Evolutionary conservation across 495 filamentous ascomycete species (phyloP).

Genomic region (Penicillium robsamsonii): DNA sequence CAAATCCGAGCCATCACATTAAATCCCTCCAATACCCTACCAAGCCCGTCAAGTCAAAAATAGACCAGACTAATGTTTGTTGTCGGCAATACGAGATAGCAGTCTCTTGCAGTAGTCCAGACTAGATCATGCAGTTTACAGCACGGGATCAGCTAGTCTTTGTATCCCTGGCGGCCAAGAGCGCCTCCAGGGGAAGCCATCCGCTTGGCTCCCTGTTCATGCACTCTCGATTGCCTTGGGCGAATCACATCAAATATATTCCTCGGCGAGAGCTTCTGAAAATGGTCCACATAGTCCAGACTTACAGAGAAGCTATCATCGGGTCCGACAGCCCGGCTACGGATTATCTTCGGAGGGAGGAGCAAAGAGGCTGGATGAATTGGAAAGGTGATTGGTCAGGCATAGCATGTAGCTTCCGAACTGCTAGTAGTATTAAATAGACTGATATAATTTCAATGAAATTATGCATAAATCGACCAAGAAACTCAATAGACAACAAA

Average conservation of each 20-base stretch:
- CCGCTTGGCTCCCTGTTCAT: conserved; percentile 13
- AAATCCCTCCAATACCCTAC: background rate
- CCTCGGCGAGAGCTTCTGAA: conserved; percentile 2
- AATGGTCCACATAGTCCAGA: background rate
- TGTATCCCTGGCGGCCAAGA: conserved; percentile 3
- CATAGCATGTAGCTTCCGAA: background rate
- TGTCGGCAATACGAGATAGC: conserved; percentile 4
- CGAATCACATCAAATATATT: background rate
- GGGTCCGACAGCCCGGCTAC: background rate
- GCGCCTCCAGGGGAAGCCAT: conserved; percentile 9
- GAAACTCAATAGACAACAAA: background rate
- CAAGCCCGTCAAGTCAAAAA: no score
- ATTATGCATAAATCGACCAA: background rate
- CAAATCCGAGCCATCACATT: background rate
- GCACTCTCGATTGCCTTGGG: background rate
- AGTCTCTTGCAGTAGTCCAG: background rate
- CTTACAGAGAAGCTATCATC: background rate
- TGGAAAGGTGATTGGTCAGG: background rate
- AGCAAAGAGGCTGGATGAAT: background rate
- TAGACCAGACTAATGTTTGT: background rate
- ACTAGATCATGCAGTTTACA: conserved; percentile 16
- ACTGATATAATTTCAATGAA: background rate
- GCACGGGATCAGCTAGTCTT: background rate
- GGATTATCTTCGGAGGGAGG: background rate
- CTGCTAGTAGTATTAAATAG: background rate